Evolutionary conservation across 768 basidiomycete species (phyloP).

Genomic region (Leccinellum albellum): DNA sequence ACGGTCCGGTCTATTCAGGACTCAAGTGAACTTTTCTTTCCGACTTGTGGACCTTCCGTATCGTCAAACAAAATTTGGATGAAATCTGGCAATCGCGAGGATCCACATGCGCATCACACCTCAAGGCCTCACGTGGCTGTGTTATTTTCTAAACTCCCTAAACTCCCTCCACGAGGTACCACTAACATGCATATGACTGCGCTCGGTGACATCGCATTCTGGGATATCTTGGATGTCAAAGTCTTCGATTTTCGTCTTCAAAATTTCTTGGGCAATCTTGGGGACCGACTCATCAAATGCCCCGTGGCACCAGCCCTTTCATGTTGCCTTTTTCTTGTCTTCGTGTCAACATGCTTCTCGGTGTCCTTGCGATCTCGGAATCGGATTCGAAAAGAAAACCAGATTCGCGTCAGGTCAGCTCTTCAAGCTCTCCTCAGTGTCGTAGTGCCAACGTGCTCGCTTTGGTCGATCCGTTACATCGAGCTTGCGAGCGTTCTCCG

Average conservation of each 20-base stretch:
- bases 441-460: constrained; percentile 41
- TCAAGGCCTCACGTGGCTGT: neutral
- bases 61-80: neutral
- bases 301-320: neutral
- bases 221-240: neutral
- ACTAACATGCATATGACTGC: constrained; percentile 4
- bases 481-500: constrained; percentile 24
- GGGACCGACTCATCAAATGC: neutral
- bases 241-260: neutral
- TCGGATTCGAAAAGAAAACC: constrained; percentile 5
- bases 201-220: neutral
- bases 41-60: neutral
- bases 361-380: constrained; percentile 1
- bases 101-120: no score
- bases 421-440: constrained; percentile 39
- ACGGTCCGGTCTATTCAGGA: no score
- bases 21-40: neutral
- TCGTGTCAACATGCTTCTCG: constrained; percentile 3
- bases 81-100: neutral
- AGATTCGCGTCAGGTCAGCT: constrained; percentile 14
- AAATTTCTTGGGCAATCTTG: neutral
- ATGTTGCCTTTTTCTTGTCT: constrained; percentile 10
- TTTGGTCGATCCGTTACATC: constrained; percentile 41
- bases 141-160: neutral
- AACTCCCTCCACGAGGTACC: neutral